Conservation (phyloP, 2,329 filamentous ascomycete genomes). For the Neopestalotiopsis sp. region DNA sequence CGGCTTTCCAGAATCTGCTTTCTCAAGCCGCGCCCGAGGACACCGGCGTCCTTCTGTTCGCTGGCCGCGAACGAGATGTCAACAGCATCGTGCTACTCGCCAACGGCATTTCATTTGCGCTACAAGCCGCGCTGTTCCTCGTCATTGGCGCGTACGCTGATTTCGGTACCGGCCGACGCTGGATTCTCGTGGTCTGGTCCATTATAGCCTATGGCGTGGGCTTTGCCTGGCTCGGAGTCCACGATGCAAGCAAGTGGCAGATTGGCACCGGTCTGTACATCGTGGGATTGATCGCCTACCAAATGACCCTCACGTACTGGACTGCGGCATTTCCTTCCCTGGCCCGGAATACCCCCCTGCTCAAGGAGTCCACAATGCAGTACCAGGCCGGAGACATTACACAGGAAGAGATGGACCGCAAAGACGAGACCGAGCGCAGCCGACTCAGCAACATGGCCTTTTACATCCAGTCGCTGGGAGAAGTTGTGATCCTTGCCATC, state of each 20-base stretch:
- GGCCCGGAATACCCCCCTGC: constrained; percentile 40
- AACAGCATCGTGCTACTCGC: constrained; percentile 69
- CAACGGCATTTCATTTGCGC: constrained; percentile 72
- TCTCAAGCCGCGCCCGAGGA: constrained; percentile 62
- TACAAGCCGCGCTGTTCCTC: constrained; percentile 64
- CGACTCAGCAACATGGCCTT: constrained; percentile 68
- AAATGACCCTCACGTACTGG: constrained; percentile 72
- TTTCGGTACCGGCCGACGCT: constrained; percentile 68
- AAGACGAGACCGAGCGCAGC: constrained; percentile 67
- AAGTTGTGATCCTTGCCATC: constrained; percentile 66
- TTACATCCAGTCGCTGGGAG: constrained; percentile 65
- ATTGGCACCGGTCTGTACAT: constrained; percentile 67
- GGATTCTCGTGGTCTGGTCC: constrained; percentile 66
- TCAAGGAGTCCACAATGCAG: constrained; percentile 37
- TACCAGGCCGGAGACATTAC: constrained; percentile 52
- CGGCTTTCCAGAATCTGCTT: constrained; percentile 68
- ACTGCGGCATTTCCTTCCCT: constrained; percentile 59
- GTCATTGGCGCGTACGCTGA: constrained; percentile 61
- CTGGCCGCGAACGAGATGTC: constrained; percentile 61
- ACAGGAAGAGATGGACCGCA: constrained; percentile 63
- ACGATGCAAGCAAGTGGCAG: constrained; percentile 63
- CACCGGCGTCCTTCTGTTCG: constrained; percentile 57
- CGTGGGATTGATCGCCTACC: constrained; percentile 69
- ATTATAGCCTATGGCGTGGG: constrained; percentile 66
- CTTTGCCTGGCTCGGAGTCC: constrained; percentile 71